Percentiles rank a stretch among this genome's conserved stretches.
Conservation (phyloP, 768 basidiomycete genomes). For the Agaricus blazei region DNA sequence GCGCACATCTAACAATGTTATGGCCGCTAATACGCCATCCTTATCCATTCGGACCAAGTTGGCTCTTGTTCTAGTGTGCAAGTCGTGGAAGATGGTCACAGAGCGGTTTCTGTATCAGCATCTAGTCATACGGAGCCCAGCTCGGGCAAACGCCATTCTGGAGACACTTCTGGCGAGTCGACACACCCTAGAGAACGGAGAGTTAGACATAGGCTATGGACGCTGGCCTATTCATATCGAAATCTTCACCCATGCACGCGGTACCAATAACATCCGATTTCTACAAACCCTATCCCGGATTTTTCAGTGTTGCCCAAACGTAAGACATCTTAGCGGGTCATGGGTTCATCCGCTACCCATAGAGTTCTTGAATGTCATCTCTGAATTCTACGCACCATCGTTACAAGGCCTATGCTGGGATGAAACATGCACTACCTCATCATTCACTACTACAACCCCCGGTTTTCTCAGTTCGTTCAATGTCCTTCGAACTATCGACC, state of each 20-base stretch:
- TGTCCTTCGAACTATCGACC: constrained; percentile 38
- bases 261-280: constrained; percentile 29
- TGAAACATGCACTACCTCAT: constrained; percentile 19
- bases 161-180: constrained; percentile 26
- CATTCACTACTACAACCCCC: constrained; percentile 22
- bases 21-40: constrained; percentile 42
- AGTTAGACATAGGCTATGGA: constrained; percentile 26
- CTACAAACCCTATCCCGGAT: constrained; percentile 39
- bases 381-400: constrained; percentile 32
- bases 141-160: constrained; percentile 33
- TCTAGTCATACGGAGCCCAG: constrained; percentile 39
- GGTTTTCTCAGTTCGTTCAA: constrained; percentile 36
- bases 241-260: constrained; percentile 40
- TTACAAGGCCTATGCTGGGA: constrained; percentile 44
- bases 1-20: constrained; percentile 35
- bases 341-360: constrained; percentile 39
- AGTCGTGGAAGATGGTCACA: constrained; percentile 39
- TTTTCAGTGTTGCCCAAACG: constrained; percentile 38
- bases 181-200: neutral
- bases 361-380: constrained; percentile 38
- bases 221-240: constrained; percentile 46
- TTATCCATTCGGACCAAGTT: constrained; percentile 46
- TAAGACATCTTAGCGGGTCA: constrained; percentile 40
- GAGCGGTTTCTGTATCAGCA: constrained; percentile 41
- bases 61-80: constrained; percentile 42